Conservation (phyloP, 2,329 filamentous ascomycete species). For the Volutella citrinella region DNA sequence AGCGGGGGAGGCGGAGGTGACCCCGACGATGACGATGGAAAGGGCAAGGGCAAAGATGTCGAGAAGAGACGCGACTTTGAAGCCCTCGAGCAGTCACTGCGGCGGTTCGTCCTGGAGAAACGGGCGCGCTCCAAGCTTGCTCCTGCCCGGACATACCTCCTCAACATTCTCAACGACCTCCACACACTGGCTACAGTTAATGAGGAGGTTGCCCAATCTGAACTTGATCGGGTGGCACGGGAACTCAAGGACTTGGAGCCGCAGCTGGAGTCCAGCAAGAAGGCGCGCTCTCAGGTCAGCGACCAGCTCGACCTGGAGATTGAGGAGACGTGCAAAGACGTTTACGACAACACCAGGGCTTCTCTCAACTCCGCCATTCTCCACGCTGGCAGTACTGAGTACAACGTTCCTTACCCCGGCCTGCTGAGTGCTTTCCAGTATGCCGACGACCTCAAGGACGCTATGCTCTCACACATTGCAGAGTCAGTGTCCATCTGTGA, state of each 20-base stretch:
- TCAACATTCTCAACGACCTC: conserved; percentile 89
- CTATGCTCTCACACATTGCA: conserved; percentile 86
- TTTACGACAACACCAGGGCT: conserved; percentile 79
- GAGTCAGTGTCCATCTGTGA: conserved; percentile 77
- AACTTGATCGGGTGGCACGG: conserved; percentile 76
- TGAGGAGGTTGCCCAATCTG: conserved; percentile 77
- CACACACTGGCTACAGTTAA: conserved; percentile 82
- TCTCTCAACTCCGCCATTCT: conserved; percentile 73
- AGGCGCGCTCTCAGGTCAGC: conserved; percentile 73
- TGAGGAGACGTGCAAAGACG: conserved; percentile 78
- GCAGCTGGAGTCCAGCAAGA: conserved; percentile 77
- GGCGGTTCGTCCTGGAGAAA: conserved; percentile 94
- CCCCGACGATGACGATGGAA: conserved; percentile 56
- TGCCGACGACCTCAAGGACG: conserved; percentile 86
- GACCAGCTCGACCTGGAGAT: conserved; percentile 80
- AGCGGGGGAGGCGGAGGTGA: conserved; percentile 55
- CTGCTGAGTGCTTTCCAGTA: conserved; percentile 84
- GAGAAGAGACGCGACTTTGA: conserved; percentile 90
- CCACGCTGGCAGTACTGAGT: conserved; percentile 71
- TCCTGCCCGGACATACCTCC: conserved; percentile 89
- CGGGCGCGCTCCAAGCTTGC: conserved; percentile 92
- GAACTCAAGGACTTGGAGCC: conserved; percentile 84
- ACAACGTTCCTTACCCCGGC: conserved; percentile 84
- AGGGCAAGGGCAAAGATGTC: conserved; percentile 81
- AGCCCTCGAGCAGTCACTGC: conserved; percentile 80